Conservation (phyloP, 2,329 filamentous ascomycete species). For the Xylariaceae sp. region DNA sequence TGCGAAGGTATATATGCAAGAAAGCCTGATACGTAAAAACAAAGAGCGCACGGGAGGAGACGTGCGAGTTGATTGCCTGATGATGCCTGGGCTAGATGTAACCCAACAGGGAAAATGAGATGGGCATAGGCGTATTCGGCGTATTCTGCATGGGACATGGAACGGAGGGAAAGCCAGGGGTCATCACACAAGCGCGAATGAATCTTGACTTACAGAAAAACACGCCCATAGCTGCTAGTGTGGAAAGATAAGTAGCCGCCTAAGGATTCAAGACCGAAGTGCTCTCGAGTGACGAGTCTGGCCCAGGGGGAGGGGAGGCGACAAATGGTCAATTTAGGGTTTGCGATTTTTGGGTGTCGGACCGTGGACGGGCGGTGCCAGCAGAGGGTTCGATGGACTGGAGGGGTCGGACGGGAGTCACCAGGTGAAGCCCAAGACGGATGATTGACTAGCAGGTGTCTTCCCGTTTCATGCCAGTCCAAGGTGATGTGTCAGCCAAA, state of each 20-base stretch:
- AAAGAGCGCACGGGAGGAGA: slow-evolving; percentile 5
- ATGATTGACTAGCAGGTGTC: too few relatives aligned
- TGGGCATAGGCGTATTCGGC: background rate
- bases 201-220: slow-evolving; percentile 12
- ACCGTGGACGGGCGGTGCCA: background rate
- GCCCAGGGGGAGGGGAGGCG: background rate
- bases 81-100: background rate
- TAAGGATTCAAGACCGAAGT: background rate
- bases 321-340: background rate
- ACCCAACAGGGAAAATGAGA: background rate
- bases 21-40: background rate
- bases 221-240: slow-evolving; percentile 6
- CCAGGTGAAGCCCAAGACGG: too few relatives aligned
- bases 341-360: background rate
- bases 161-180: background rate
- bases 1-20: background rate
- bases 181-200: background rate
- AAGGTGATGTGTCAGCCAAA: background rate
- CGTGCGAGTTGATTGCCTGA: background rate
- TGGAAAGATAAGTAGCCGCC: background rate
- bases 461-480: background rate
- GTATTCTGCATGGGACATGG: background rate
- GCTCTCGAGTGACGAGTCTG: background rate
- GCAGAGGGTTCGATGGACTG: background rate
- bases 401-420: background rate